Percentiles rank a stretch among this genome's conserved stretches.
Evolutionary conservation across 108 stramenopile species (phyloP).

Genomic region (Stephanodiscus triporus): DNA sequence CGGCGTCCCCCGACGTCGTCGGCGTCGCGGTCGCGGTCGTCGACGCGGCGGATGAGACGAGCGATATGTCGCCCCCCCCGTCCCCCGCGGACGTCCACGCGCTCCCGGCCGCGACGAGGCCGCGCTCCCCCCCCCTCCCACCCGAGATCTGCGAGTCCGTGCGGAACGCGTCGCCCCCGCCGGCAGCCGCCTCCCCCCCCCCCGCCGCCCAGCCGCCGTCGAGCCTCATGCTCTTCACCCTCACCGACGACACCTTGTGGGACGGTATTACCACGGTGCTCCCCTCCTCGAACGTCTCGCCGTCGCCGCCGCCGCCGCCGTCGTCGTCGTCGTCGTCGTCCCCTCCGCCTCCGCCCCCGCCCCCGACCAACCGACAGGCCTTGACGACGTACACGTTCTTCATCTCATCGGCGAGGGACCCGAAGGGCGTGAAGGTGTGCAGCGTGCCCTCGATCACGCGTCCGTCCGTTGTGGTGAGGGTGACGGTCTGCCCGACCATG

Average conservation of each 20-base stretch:
- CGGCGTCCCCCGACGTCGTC: slow-evolving; percentile 21
- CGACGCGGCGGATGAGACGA: slow-evolving; percentile 15
- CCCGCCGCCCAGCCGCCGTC: slow-evolving; percentile 19
- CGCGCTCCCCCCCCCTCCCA: slow-evolving; percentile 28
- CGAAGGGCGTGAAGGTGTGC: slow-evolving; percentile 75
- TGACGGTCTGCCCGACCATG: slow-evolving; percentile 71
- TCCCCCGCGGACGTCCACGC: slow-evolving; percentile 64
- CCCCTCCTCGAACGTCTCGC: slow-evolving; percentile 47
- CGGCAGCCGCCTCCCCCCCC: slow-evolving; percentile 4
- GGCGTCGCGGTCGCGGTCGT: slow-evolving; percentile 5
- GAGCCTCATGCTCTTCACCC: slow-evolving; percentile 61
- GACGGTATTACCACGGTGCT: slow-evolving; percentile 60
- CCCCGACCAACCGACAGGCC: slow-evolving; percentile 44
- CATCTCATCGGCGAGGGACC: slow-evolving; percentile 30
- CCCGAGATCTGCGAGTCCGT: slow-evolving; percentile 80
- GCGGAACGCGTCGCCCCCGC: slow-evolving; percentile 29
- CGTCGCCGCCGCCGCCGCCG: neutral
- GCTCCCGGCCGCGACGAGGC: slow-evolving; percentile 77
- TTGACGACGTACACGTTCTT: slow-evolving; percentile 74
- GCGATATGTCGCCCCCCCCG: no score
- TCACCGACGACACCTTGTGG: slow-evolving; percentile 57
- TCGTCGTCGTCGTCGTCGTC: neutral
- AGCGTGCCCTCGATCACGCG: slow-evolving; percentile 77
- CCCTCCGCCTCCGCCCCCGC: neutral
- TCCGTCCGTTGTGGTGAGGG: slow-evolving; percentile 57